Conservation (phyloP, 1,284 basidiomycete genomes). For the Tetrapyrgos nigripes region DNA sequence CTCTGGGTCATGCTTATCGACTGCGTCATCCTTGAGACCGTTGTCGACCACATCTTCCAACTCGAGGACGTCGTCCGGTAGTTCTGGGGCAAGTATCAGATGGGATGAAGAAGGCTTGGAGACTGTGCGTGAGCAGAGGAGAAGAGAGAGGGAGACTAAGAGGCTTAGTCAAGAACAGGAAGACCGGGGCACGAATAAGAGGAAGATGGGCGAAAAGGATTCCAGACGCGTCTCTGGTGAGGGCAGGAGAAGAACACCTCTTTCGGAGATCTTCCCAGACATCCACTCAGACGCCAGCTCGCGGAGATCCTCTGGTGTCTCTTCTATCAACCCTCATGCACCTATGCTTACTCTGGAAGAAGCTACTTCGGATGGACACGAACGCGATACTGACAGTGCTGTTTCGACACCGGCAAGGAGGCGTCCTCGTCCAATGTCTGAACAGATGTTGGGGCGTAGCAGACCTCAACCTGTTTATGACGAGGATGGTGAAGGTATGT, state of each 20-base stretch:
- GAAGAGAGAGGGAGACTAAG: constrained; percentile 39
- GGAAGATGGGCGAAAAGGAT: constrained; percentile 33
- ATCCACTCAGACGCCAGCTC: constrained; percentile 16
- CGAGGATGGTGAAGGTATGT: constrained; percentile 55
- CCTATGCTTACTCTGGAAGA: constrained; percentile 58
- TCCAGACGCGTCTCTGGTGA: constrained; percentile 40
- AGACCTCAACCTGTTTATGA: constrained; percentile 61
- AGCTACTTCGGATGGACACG: constrained; percentile 59
- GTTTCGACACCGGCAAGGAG: constrained; percentile 24
- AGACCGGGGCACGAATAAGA: constrained; percentile 27
- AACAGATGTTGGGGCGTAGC: constrained; percentile 59
- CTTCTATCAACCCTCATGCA: constrained; percentile 22
- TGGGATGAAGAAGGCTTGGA: constrained; percentile 73
- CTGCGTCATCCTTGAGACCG: constrained; percentile 62
- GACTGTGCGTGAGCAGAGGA: constrained; percentile 57
- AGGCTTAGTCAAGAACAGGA: constrained; percentile 35
- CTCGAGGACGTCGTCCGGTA: constrained; percentile 55
- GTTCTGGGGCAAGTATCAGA: constrained; percentile 52
- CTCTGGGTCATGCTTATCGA: constrained; percentile 55
- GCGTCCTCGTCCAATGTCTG: constrained; percentile 65
- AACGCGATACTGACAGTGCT: constrained; percentile 26
- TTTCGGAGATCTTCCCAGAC: constrained; percentile 57
- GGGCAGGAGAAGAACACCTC: constrained; percentile 51
- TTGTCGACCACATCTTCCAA: constrained; percentile 57
- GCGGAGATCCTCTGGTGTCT: constrained; percentile 9